Base-by-base conservation (phyloP, 2,329 filamentous ascomycete genomes). In the Endothia cerciana region DNA sequence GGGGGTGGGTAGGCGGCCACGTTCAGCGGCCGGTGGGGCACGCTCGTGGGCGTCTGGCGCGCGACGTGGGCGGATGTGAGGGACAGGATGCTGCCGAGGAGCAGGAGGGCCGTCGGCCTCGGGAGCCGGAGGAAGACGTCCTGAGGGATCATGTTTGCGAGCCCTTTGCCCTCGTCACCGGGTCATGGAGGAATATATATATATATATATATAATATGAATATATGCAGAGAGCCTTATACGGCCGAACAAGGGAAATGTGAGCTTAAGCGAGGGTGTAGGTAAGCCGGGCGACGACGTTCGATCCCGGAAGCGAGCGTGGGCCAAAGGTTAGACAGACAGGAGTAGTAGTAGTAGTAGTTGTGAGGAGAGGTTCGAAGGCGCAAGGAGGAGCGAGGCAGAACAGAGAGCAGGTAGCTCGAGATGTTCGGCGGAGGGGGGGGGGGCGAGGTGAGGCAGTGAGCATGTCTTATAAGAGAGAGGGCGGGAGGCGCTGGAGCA, bases 1-100 rank as follows among this genome's bases (percentile, higher is more conserved):
- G 71, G 64, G 4, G 73, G 71, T 17, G 76, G 75, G 70, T 72
- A 77, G n/a, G 75, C 70, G 6, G 72, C 71, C 17, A 78, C 76
- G 22, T 74, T 70, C 36, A 78, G 72, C 28, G 68, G 68, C n/a
- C 69, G 71, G 62, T 74, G 66, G 4, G 75, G 71, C 2, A 77
- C 22, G 1, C 73, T 77, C 6, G 68, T 70, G 11, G 68, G 71
- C 11, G 71, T 72, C 45, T 69, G 69, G 60, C 70, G 68, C 8
- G 73, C 68, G 2, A 71, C 69, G 47, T 73, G 71, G 36, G 74
- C 75, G 19, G 66, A 64, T 19, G 71, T 63, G n/a, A 70, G 65
- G 47, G 73, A 70, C 19, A 74, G 56, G 17, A 76, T 43, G 60
- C 62, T 69, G 40, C 73, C 67, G 45, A 77, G 59, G 4, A 77